These are phyloP conservation scores for Phytophthora meadii DNA, from an alignment of 352 stramenopile genomes.

Conservation along the genomic window DNA sequence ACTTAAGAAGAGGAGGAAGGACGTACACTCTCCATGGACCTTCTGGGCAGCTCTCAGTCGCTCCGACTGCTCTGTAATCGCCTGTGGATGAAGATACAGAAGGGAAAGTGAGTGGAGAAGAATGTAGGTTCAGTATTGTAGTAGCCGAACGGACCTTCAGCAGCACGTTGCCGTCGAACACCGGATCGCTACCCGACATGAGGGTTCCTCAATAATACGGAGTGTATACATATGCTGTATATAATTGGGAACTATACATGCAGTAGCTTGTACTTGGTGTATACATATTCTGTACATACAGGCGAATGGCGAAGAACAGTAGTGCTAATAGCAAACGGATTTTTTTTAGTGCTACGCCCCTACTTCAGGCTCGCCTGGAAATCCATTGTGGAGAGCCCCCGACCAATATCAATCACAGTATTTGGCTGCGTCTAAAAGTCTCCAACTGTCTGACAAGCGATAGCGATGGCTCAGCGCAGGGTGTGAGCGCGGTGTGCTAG, in stretches of 20 bases:
- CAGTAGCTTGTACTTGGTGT: not conserved
- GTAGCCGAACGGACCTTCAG: slow-evolving; percentile 30
- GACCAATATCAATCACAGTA: too few relatives aligned
- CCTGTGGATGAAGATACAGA: slow-evolving; percentile 21
- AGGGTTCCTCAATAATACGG: not conserved
- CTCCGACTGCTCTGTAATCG: slow-evolving; percentile 58
- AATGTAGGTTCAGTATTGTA: not conserved
- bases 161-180: slow-evolving; percentile 44
- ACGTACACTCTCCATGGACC: slow-evolving; percentile 62
- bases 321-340: too few relatives aligned
- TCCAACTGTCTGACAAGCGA: too few relatives aligned
- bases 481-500: not conserved
- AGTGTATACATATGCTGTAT: not conserved
- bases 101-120: not conserved
- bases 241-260: not conserved
- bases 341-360: too few relatives aligned
- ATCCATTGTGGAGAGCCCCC: too few relatives aligned
- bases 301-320: too few relatives aligned
- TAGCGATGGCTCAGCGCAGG: too few relatives aligned
- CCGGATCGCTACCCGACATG: slow-evolving; percentile 27
- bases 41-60: slow-evolving; percentile 52
- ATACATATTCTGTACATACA: too few relatives aligned
- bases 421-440: too few relatives aligned
- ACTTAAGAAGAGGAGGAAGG: not conserved
- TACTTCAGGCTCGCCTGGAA: too few relatives aligned